Percentiles rank a stretch among this genome's conserved stretches.
phyloP scores from a whole-genome alignment of 768 basidiomycete species.

The Naganishia randhawae region DNA sequence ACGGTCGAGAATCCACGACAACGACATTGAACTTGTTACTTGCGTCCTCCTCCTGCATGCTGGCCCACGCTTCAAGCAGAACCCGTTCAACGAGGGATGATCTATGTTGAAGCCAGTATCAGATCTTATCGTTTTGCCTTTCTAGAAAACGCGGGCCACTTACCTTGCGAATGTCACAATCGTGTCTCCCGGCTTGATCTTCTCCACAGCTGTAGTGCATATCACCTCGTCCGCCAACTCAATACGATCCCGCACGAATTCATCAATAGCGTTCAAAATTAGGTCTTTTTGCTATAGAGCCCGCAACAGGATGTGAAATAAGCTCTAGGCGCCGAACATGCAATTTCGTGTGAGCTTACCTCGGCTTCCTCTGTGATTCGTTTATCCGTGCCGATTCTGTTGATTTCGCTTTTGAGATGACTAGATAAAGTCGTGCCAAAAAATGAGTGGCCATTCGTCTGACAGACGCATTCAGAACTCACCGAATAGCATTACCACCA shows the following conservation, averaged over 20 bases:
- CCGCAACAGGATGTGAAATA: background rate
- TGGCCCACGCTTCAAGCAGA: conserved; percentile 61
- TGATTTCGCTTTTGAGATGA: conserved; percentile 84
- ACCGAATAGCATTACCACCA: conserved; percentile 50
- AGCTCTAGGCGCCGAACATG: background rate
- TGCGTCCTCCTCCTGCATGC: conserved; percentile 47
- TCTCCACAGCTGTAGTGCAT: conserved; percentile 77
- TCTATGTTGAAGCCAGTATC: conserved; percentile 52
- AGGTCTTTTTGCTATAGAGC: conserved; percentile 71
- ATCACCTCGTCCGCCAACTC: conserved; percentile 91
- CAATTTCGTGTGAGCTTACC: conserved; percentile 55
- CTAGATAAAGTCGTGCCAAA: conserved; percentile 76
- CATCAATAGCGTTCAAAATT: conserved; percentile 78
- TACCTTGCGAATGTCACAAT: conserved; percentile 90
- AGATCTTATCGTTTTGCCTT: background rate
- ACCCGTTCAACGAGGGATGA: conserved; percentile 93
- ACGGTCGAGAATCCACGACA: conserved; percentile 88
- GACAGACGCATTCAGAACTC: background rate
- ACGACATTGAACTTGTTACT: conserved; percentile 84
- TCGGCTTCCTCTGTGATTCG: conserved; percentile 70
- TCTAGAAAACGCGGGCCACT: conserved; percentile 20
- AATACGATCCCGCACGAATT: conserved; percentile 90
- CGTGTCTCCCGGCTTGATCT: conserved; percentile 90
- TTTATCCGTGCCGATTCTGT: conserved; percentile 82
- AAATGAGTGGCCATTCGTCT: conserved; percentile 44